Evolutionary conservation across 2,329 filamentous ascomycete species (phyloP).

Genomic region (Talaromyces piceae): DNA sequence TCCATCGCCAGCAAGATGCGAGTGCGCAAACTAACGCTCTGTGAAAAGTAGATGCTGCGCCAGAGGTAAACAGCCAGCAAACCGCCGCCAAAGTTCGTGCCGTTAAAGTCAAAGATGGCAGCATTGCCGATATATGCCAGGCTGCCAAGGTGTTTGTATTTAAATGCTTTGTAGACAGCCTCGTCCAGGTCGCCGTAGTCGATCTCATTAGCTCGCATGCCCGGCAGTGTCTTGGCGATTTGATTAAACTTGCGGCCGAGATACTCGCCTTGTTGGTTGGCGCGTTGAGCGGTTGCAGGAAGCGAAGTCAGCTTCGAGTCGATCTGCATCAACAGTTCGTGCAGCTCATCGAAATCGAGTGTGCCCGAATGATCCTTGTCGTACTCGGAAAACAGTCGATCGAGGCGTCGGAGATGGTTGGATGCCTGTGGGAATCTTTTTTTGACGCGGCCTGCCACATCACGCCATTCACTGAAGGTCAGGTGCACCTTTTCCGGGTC

Average conservation of each 20-base stretch:
- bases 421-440: conserved; percentile 86
- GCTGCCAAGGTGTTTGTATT: conserved; percentile 85
- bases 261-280: conserved; percentile 92
- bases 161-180: conserved; percentile 86
- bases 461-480: conserved; percentile 80
- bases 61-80: conserved; percentile 92
- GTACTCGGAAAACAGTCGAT: conserved; percentile 84
- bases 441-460: conserved; percentile 74
- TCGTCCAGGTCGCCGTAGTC: conserved; percentile 86
- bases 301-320: conserved; percentile 91
- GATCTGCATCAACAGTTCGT: conserved; percentile 82
- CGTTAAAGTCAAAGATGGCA: conserved; percentile 84
- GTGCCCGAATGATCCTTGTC: conserved; percentile 91
- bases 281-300: conserved; percentile 90
- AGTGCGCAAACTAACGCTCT: conserved; percentile 90
- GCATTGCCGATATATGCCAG: conserved; percentile 95
- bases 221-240: conserved; percentile 68
- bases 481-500: conserved; percentile 84
- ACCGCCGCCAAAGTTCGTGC: conserved; percentile 71
- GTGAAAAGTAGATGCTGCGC: conserved; percentile 93
- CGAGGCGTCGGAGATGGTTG: conserved; percentile 77
- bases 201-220: conserved; percentile 70
- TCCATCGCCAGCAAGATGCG: conserved; percentile 90
- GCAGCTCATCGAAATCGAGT: conserved; percentile 85
- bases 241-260: conserved; percentile 92